These are phyloP conservation scores for Psilocybe cyanescens DNA, from an alignment of 768 basidiomycete species.

Conservation along the genomic window DNA sequence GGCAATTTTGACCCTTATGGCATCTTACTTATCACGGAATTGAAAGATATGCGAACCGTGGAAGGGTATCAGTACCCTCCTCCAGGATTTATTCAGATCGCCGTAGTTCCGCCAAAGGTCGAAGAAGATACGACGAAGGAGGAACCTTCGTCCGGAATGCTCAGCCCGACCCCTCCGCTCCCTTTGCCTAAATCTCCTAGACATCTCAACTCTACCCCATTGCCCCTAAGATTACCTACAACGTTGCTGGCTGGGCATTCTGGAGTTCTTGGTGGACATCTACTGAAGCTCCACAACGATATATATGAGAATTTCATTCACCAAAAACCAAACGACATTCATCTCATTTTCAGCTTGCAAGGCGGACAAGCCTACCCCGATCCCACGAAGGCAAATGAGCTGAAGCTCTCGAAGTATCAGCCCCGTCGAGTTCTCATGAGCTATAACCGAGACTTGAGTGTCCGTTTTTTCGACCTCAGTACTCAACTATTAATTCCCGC, in stretches of 20 bases:
- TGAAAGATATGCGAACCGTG: constrained; percentile 49
- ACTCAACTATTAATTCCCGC: constrained; percentile 61
- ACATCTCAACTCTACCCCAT: constrained; percentile 10
- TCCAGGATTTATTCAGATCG: constrained; percentile 38
- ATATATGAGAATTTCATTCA: constrained; percentile 45
- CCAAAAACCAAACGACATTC: constrained; percentile 21
- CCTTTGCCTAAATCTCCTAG: constrained; percentile 19
- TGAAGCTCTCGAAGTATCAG: constrained; percentile 65
- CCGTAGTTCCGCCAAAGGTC: not conserved
- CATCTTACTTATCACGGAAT: constrained; percentile 63
- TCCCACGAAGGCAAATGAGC: constrained; percentile 47
- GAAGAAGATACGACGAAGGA: constrained; percentile 1
- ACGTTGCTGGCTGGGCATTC: constrained; percentile 20
- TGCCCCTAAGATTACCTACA: constrained; percentile 18
- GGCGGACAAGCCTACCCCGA: constrained; percentile 67
- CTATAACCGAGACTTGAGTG: constrained; percentile 59
- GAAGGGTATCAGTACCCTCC: constrained; percentile 80
- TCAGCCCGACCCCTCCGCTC: constrained; percentile 14
- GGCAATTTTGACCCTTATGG: constrained; percentile 70
- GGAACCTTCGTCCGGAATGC: not conserved
- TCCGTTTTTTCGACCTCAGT: constrained; percentile 79
- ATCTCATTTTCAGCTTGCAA: constrained; percentile 42
- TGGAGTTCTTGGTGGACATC: constrained; percentile 43
- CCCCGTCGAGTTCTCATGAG: constrained; percentile 69
- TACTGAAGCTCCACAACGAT: constrained; percentile 52